phyloP scores from a whole-genome alignment of 225 moss, liverwort and hornwort species.

The Polytrichum commune region DNA sequence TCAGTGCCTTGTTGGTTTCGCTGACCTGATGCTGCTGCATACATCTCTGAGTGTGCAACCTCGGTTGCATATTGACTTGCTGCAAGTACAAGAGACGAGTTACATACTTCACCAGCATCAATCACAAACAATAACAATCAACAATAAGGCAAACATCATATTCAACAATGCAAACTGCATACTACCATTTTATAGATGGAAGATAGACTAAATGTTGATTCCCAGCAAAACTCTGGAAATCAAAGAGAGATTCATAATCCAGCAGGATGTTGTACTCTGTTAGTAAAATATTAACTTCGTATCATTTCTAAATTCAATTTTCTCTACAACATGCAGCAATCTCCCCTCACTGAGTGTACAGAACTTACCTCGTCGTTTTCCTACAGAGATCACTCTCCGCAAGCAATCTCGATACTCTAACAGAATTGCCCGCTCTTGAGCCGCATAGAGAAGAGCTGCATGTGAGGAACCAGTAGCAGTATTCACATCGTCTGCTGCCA shows the following conservation, averaged over 20 bases:
- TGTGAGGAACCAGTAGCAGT: slow-evolving; percentile 26
- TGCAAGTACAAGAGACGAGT: slow-evolving; percentile 13
- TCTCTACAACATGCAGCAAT: background rate
- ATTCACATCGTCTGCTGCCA: slow-evolving; percentile 27
- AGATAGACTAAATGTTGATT: background rate
- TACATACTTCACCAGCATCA: background rate
- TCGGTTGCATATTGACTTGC: slow-evolving; percentile 38
- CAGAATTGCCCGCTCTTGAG: slow-evolving; percentile 51
- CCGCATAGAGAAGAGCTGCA: slow-evolving; percentile 40
- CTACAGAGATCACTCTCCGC: slow-evolving; percentile 43
- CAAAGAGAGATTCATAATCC: background rate
- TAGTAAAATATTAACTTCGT: background rate
- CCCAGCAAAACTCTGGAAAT: slow-evolving; percentile 6
- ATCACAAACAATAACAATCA: background rate
- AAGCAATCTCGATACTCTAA: slow-evolving; percentile 52
- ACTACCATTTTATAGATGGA: background rate
- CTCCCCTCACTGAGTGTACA: background rate
- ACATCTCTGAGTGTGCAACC: slow-evolving; percentile 28
- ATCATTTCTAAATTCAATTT: background rate
- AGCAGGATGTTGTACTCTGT: background rate
- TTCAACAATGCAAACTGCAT: background rate
- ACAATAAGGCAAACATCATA: background rate
- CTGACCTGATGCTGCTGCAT: slow-evolving; percentile 22
- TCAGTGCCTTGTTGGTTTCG: slow-evolving; percentile 27
- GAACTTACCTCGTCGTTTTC: slow-evolving; percentile 46